A percentile compares a stretch with the other conserved stretches of the same genome.
These are phyloP conservation scores for Leptomonas pyrrhocoris DNA, from an alignment of 208 protist genomes.

Conservation along the genomic window DNA sequence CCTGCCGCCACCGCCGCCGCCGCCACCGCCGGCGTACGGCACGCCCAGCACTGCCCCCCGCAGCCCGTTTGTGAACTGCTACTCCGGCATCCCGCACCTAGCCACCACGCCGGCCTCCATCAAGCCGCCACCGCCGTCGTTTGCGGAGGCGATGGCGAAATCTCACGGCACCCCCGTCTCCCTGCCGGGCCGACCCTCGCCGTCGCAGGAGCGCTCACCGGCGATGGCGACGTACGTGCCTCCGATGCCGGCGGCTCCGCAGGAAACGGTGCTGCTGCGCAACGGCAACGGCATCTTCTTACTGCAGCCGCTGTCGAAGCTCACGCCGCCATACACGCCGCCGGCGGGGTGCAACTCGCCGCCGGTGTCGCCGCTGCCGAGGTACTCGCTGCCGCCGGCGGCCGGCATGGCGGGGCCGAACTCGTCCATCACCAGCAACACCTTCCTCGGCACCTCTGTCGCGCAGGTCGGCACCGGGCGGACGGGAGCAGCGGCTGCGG, in stretches of 20 bases:
- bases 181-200: constrained; percentile 15
- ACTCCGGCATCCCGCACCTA: constrained; percentile 40
- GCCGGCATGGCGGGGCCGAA: constrained; percentile 27
- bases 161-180: constrained; percentile 37
- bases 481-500: neutral
- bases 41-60: constrained; percentile 34
- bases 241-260: constrained; percentile 53
- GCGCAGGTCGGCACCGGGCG: constrained; percentile 20
- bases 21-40: constrained; percentile 38
- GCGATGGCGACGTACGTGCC: constrained; percentile 70
- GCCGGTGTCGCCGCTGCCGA: constrained; percentile 75
- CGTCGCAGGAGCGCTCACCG: constrained; percentile 55
- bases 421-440: constrained; percentile 27
- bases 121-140: constrained; percentile 67
- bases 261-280: constrained; percentile 78
- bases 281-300: constrained; percentile 86
- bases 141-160: constrained; percentile 69
- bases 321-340: constrained; percentile 77
- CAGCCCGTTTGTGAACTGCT: constrained; percentile 43
- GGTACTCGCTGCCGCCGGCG: constrained; percentile 73
- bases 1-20: constrained; percentile 28
- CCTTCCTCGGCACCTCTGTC: constrained; percentile 39
- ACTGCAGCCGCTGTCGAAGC: constrained; percentile 61
- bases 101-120: constrained; percentile 13
- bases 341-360: constrained; percentile 42